Base-by-base conservation (phyloP, 352 stramenopile genomes). In the Phytophthora vignae region DNA sequence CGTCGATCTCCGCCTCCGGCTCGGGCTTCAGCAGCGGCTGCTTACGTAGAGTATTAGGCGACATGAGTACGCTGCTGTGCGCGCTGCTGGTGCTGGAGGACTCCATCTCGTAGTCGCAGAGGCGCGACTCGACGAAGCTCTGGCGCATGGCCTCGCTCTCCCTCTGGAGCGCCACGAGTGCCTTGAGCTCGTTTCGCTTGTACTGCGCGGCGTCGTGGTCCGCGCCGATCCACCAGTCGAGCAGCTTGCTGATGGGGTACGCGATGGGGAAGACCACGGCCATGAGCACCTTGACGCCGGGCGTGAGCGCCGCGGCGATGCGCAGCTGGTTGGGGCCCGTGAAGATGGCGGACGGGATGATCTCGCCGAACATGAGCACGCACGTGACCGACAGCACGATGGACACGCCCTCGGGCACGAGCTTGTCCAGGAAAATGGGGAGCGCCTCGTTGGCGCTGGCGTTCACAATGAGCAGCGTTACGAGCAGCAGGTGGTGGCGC, bases 301-400 rank as follows among this genome's bases (percentile, higher is more conserved):
- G 94, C 15, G 88, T 82, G 44, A 99, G 78, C 29, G 65, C 69
- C 15, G 90, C 77, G 0, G 94, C 96, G 21, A 99, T 95, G 10
- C 77, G 65, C 4, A 99, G 81, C 77, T 99, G 96, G 70, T 97
- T 87, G 8, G 94, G 95, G 0, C 96, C 96, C 6, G 96, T 99
- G 68, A 99, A 99, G 7, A 99, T 75, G 0, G 96, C 96, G 1
- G 86, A 97, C 12, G 97, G 97, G n/a, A 99, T 83, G 66, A 99
- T 99, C 71, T 99, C 97, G 10, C 97, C 97, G 77, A 99, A 99
- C 25, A 99, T 65, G 14, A 99, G 79, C 31, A 99, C 93, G 22
- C 97, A 88, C 0, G 94, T 98, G 4, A 99, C 96, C 4, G 94
- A 98, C 15, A 99, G 78, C 12, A 99, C 71, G 69, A 99, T 95